Evolutionary conservation across 2,329 filamentous ascomycete species (phyloP).

Genomic region (Cordyceps cicadae): DNA sequence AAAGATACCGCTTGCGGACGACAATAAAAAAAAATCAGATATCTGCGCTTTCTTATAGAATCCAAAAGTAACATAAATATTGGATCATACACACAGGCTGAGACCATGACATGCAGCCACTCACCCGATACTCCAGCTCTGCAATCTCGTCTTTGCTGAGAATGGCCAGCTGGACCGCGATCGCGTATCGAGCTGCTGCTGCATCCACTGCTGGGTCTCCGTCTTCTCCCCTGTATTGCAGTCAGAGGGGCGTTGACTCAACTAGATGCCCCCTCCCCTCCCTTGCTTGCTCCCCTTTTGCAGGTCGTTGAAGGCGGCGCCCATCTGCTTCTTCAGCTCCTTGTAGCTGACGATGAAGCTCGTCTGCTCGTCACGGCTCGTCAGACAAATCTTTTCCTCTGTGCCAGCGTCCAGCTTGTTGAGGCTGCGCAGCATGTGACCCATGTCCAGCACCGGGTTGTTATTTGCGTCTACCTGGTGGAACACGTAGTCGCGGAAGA

Average conservation of each 20-base stretch:
- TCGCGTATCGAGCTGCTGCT: background rate
- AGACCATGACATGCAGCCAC: background rate
- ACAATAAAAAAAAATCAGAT: background rate
- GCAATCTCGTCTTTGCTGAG: background rate
- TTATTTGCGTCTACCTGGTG: slow-evolving; percentile 86
- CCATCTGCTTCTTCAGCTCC: slow-evolving; percentile 65
- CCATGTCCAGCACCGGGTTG: slow-evolving; percentile 75
- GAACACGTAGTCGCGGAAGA: slow-evolving; percentile 96
- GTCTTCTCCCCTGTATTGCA: background rate
- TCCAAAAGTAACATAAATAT: background rate
- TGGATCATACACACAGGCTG: background rate
- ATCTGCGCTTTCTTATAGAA: background rate
- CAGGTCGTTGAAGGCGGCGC: slow-evolving; percentile 50
- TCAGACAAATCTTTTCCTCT: slow-evolving; percentile 77
- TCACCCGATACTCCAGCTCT: slow-evolving; percentile 7
- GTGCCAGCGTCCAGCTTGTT: slow-evolving; percentile 89
- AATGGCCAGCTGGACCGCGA: slow-evolving; percentile 10
- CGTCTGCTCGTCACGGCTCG: slow-evolving; percentile 84
- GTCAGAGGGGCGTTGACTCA: slow-evolving; percentile 9
- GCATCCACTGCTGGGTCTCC: too few relatives aligned
- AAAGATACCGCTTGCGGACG: background rate
- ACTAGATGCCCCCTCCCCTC: slow-evolving; percentile 25
- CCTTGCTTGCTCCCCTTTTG: slow-evolving; percentile 36
- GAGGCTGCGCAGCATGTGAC: slow-evolving; percentile 75
- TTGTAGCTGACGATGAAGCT: slow-evolving; percentile 84